Conservation (phyloP, 768 basidiomycete species). For the Boletales sp. region DNA sequence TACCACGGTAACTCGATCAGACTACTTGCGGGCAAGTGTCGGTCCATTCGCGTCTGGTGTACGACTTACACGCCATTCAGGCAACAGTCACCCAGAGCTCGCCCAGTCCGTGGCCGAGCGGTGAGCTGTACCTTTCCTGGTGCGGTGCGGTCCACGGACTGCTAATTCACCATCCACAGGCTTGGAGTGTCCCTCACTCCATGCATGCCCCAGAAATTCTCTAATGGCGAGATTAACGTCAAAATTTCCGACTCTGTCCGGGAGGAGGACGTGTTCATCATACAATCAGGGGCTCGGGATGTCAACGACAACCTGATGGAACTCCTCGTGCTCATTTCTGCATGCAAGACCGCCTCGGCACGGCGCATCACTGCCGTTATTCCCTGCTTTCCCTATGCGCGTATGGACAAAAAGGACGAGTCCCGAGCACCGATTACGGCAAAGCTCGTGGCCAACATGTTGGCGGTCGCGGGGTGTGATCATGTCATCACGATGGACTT, state of each 20-base stretch:
- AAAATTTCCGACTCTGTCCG: slow-evolving; percentile 94
- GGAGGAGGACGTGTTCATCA: slow-evolving; percentile 98
- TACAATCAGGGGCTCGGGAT: slow-evolving; percentile 86
- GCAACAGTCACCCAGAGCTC: slow-evolving; percentile 98
- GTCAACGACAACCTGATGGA: slow-evolving; percentile 99
- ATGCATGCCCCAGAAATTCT: slow-evolving; percentile 85
- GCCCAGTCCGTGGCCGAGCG: slow-evolving; percentile 93
- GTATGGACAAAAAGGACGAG: slow-evolving; percentile 99
- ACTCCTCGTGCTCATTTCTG: slow-evolving; percentile 96
- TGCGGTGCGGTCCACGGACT: slow-evolving; percentile 41
- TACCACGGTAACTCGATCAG: slow-evolving; percentile 80
- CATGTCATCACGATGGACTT: slow-evolving; percentile 99
- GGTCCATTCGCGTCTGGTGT: not conserved
- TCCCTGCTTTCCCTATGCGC: slow-evolving; percentile 94
- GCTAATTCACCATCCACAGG: slow-evolving; percentile 57
- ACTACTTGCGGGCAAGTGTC: slow-evolving; percentile 62
- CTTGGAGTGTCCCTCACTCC: slow-evolving; percentile 85
- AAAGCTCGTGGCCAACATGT: slow-evolving; percentile 97
- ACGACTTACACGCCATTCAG: slow-evolving; percentile 40
- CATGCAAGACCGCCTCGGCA: slow-evolving; percentile 95
- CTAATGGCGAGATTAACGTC: slow-evolving; percentile 93
- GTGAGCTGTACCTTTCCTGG: slow-evolving; percentile 66
- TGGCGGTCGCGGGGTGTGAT: slow-evolving; percentile 94
- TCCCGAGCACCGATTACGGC: slow-evolving; percentile 95
- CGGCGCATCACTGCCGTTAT: slow-evolving; percentile 96